Percentiles rank a stretch among this genome's conserved stretches.
Evolutionary conservation across 2,329 filamentous ascomycete species (phyloP).

Genomic region (Talaromyces sp.): DNA sequence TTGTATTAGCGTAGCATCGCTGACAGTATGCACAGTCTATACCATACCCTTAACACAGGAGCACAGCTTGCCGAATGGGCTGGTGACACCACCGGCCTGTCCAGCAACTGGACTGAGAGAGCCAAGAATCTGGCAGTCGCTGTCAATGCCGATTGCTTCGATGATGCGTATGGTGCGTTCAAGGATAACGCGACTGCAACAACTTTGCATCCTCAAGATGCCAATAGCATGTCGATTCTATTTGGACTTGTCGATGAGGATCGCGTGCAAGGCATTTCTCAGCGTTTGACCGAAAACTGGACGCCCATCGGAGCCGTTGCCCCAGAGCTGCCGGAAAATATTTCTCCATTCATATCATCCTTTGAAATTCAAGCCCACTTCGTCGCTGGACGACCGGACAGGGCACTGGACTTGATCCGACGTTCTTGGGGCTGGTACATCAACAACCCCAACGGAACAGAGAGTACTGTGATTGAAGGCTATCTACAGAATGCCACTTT

Average conservation of each 20-base stretch:
- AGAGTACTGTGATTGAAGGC: slow-evolving; percentile 59
- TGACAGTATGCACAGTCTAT: slow-evolving; percentile 34
- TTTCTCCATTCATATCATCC: slow-evolving; percentile 57
- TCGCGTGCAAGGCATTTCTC: slow-evolving; percentile 42
- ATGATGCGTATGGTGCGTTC: slow-evolving; percentile 50
- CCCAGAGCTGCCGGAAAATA: slow-evolving; percentile 57
- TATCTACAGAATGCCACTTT: slow-evolving; percentile 57
- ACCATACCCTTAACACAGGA: slow-evolving; percentile 54
- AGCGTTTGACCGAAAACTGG: slow-evolving; percentile 52
- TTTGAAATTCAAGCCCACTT: slow-evolving; percentile 61
- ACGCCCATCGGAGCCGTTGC: slow-evolving; percentile 53
- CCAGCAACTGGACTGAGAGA: slow-evolving; percentile 40
- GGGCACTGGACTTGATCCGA: slow-evolving; percentile 56
- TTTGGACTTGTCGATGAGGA: slow-evolving; percentile 44
- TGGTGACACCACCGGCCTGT: slow-evolving; percentile 40
- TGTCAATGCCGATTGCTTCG: slow-evolving; percentile 51
- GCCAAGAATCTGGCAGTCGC: slow-evolving; percentile 44
- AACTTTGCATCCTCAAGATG: slow-evolving; percentile 58
- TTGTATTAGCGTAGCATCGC: neutral
- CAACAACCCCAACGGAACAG: slow-evolving; percentile 55
- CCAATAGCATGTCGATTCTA: slow-evolving; percentile 55
- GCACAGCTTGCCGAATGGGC: slow-evolving; percentile 51
- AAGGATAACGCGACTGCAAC: slow-evolving; percentile 52
- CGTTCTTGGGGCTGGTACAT: slow-evolving; percentile 61
- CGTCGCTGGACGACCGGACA: slow-evolving; percentile 44